Evolutionary conservation across 2,329 filamentous ascomycete genomes (phyloP).

Genomic region (Alternaria panax): DNA sequence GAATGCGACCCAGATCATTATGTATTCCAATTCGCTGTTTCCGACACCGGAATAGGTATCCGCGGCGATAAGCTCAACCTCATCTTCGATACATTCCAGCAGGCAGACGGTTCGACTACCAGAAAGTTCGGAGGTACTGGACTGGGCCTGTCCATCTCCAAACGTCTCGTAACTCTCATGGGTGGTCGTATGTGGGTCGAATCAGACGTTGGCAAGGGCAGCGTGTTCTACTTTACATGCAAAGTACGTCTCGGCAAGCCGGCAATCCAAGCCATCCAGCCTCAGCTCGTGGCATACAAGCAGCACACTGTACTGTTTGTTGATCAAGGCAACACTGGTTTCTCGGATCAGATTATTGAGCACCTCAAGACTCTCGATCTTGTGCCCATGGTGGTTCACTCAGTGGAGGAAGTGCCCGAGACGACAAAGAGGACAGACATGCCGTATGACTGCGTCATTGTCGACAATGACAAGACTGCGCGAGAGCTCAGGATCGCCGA

Average conservation of each 20-base stretch:
- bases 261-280: slow-evolving; percentile 78
- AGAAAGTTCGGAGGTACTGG: slow-evolving; percentile 95
- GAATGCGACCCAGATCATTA: slow-evolving; percentile 78
- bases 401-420: slow-evolving; percentile 71
- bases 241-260: slow-evolving; percentile 83
- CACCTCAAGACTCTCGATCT: slow-evolving; percentile 84
- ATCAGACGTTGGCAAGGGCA: slow-evolving; percentile 88
- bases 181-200: slow-evolving; percentile 96
- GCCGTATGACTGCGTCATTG: slow-evolving; percentile 92
- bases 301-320: slow-evolving; percentile 94
- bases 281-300: slow-evolving; percentile 87
- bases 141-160: slow-evolving; percentile 92
- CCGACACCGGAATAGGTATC: slow-evolving; percentile 96
- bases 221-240: slow-evolving; percentile 96
- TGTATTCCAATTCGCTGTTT: slow-evolving; percentile 93
- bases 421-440: slow-evolving; percentile 58
- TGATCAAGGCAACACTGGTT: slow-evolving; percentile 84
- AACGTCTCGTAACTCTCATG: slow-evolving; percentile 94
- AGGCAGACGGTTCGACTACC: slow-evolving; percentile 96
- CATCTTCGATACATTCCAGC: slow-evolving; percentile 99
- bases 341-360: slow-evolving; percentile 75
- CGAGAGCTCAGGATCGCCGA: slow-evolving; percentile 83
- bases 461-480: slow-evolving; percentile 93
- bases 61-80: slow-evolving; percentile 93
- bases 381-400: slow-evolving; percentile 82